These are phyloP conservation scores for Pythium utonaiense DNA, from an alignment of 352 stramenopile species.

Conservation along the genomic window DNA sequence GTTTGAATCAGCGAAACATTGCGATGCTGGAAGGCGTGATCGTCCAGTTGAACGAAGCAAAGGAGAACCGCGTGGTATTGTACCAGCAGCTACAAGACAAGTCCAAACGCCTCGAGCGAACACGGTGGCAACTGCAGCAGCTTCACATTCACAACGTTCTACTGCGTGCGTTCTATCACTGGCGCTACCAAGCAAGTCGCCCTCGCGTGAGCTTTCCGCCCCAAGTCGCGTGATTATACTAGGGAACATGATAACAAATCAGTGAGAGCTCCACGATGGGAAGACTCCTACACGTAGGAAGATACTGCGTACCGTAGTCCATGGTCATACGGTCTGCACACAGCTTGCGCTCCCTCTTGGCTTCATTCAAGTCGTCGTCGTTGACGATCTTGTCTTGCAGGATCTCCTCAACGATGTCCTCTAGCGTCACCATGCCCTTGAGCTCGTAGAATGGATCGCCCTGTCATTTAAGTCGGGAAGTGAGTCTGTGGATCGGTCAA, in stretches of 20 bases:
- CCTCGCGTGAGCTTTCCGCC: background rate
- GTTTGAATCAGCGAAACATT: conserved; percentile 16
- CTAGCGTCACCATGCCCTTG: conserved; percentile 96
- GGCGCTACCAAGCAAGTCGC: background rate
- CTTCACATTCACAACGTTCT: conserved; percentile 4
- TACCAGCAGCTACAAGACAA: conserved; percentile 7
- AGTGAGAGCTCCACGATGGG: too few species aligned
- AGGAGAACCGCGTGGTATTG: conserved; percentile 1
- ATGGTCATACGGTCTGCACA: conserved; percentile 55
- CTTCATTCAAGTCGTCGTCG: conserved; percentile 86
- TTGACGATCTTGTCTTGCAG: conserved; percentile 95
- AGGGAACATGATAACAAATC: too few species aligned
- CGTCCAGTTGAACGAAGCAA: conserved; percentile 11
- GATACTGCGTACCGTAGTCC: conserved; percentile 44
- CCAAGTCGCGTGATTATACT: background rate
- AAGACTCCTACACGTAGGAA: too few species aligned
- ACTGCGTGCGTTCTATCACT: conserved; percentile 17
- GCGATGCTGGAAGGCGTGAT: conserved; percentile 22
- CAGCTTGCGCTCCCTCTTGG: conserved; percentile 39
- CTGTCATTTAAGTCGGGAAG: conserved; percentile 16
- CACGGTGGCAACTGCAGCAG: conserved; percentile 1
- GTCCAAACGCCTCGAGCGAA: background rate
- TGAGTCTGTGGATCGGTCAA: too few species aligned
- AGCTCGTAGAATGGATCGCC: conserved; percentile 96
- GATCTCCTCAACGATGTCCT: conserved; percentile 99